Evolutionary conservation across 768 basidiomycete genomes (phyloP), one percentile per base, ranked within the genome.

Genomic region (Fomitopsis serialis): DNA sequence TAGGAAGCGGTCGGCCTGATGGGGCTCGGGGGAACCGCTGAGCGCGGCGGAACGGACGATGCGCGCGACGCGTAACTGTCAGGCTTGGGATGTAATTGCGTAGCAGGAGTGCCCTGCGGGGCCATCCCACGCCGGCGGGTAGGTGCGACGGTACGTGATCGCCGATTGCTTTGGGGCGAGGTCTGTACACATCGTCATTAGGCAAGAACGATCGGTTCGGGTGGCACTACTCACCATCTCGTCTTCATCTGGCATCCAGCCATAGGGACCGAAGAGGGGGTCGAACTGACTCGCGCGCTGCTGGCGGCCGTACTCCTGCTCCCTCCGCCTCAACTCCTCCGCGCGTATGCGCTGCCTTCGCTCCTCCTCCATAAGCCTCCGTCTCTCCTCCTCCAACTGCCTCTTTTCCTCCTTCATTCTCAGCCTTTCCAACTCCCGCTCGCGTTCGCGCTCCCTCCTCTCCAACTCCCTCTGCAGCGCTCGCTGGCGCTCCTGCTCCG

Each of bases 331-430:
- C 50, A 60, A 53, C 48, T 63, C 59, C 48, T 63, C 62, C 35
- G 57, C 51, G 17, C 53, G 58, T 2, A 54, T 47, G 44, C 53
- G 60, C 23, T 58, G 48, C 19, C 57, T 55, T 24, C 59, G 54
- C 21, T 55, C 56, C 29, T 62, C 63, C 21, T 65, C 60, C 29
- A 61, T 57, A 11, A 32, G 29, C 29, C 29, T 32, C 19, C 58
- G 45, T 51, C 53, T 37, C 36, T 61, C 60, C 47, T 61, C 64
- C 32, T 62, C 49, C 56, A 58, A 25, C 47, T 57, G 52, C 55
- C 56, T 55, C 51, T 56, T 55, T 50, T 61, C 59, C 50, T 64
- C 63, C 54, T 62, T 53, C 54, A 61, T 27, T 13, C 49, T 54
- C 48, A 27, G 52, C 42, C 53, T 42, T 46, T 59, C 50, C 22